Evolutionary conservation across 2,329 filamentous ascomycete genomes (phyloP).

Genomic region (Talaromyces sp.): DNA sequence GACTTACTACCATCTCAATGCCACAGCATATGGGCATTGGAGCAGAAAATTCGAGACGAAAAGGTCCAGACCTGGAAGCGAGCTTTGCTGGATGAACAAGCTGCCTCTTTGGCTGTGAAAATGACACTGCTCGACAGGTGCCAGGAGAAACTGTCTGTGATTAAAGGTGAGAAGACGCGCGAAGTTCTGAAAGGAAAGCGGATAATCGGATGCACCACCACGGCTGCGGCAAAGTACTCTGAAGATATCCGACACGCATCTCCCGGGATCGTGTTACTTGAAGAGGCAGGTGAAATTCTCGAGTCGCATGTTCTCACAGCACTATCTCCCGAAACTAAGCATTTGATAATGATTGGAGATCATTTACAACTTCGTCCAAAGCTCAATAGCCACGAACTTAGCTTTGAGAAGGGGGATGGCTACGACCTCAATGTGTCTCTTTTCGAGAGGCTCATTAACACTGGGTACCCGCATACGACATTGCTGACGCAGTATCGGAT

Average conservation of each 20-base stretch:
- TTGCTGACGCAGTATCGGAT: constrained; percentile 62
- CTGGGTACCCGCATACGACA: constrained; percentile 49
- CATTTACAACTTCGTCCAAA: constrained; percentile 69
- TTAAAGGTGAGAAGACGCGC: background rate
- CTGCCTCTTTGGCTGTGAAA: constrained; percentile 16
- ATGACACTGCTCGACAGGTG: constrained; percentile 20
- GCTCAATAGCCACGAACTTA: constrained; percentile 54
- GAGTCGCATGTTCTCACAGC: constrained; percentile 62
- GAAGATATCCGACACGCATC: constrained; percentile 48
- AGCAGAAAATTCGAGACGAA: constrained; percentile 23
- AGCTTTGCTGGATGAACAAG: constrained; percentile 46
- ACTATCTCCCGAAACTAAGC: constrained; percentile 49
- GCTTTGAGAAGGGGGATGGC: constrained; percentile 58
- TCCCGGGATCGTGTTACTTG: constrained; percentile 59
- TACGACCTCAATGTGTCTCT: constrained; percentile 63
- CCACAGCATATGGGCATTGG: constrained; percentile 45
- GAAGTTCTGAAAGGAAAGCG: constrained; percentile 47
- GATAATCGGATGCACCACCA: constrained; percentile 67
- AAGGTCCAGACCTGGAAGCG: constrained; percentile 40
- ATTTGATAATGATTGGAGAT: constrained; percentile 66
- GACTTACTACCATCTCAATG: constrained; percentile 21
- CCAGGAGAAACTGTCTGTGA: background rate
- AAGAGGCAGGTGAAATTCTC: constrained; percentile 69
- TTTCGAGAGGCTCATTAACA: constrained; percentile 60
- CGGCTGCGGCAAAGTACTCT: constrained; percentile 58